Base-by-base conservation (phyloP, 1,284 basidiomycete genomes). In the Somion occarium region DNA sequence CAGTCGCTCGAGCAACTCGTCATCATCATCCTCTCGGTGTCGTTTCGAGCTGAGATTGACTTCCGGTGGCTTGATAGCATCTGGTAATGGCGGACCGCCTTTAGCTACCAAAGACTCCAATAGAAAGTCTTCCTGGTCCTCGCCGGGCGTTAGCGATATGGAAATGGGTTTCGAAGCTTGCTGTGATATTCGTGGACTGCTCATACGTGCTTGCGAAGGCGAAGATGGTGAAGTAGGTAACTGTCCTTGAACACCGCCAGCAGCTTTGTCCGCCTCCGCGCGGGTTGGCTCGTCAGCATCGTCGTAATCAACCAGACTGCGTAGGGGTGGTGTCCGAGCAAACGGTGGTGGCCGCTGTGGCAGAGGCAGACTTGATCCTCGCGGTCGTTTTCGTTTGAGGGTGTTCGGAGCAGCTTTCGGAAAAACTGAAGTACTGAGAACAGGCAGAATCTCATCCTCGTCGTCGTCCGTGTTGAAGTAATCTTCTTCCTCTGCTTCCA, bases 401-500 rank as follows among this genome's bases (percentile, higher is more conserved):
- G 46, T 30, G 52, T 67, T 67, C 1, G 72, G 39, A 5, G 39
- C 15, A 62, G 58, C 73, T 76, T 56, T 57, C 56, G 22, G 64
- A 62, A 37, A 68, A 52, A 34, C 54, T 51, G 23, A 48, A 15
- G 15, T 19, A 15, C 30, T 67, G 52, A 74, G 62, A 42, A 64
- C 64, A 3, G 65, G 69, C 30, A 63, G 61, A 44, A 62, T 62
- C 47, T 64, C 69, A 3, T 75, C 69, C 22, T 84, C 79, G 39
- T 85, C 82, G 30, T 91, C 89, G 50, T 88, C 86, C 15, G 72
- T 78, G 59, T 93, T 91, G 76, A 97, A 97, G 74, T 96, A 98
- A 55, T 91, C 84, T 62, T 98, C 93, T 60, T 93, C 90, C 60
- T 85, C 86, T 3, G 74, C 75, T 56, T 89, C 83, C 59, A 82